Conservation (phyloP, 169 alveolate species). For the Plasmodium sp. region DNA sequence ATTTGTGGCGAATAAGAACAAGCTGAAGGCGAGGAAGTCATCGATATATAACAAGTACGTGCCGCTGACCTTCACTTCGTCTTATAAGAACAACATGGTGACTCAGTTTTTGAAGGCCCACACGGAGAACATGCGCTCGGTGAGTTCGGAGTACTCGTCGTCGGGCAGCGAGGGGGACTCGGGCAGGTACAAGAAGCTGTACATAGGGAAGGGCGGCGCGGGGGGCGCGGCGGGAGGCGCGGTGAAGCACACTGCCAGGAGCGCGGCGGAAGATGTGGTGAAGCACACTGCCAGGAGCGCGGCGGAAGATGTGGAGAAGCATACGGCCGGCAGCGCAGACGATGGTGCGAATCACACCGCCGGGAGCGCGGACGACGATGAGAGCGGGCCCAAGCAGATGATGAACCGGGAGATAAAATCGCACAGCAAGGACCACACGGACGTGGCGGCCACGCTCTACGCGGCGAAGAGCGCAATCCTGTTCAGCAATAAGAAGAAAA, state of each 20-base stretch:
- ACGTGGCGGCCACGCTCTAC: neutral
- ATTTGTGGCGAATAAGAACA: conserved; percentile 13
- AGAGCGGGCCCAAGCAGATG: neutral
- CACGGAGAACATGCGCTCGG: neutral
- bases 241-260: neutral
- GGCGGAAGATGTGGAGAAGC: neutral
- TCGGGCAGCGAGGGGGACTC: neutral
- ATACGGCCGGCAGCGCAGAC: neutral
- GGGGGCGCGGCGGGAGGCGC: neutral
- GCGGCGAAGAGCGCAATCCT: conserved; percentile 30
- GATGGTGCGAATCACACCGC: too few species aligned
- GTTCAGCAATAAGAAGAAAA: conserved; percentile 19
- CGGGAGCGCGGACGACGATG: neutral
- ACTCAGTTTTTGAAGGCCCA: conserved; percentile 17
- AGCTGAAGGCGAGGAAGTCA: conserved; percentile 11
- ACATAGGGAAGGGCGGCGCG: neutral
- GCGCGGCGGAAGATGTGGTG: neutral
- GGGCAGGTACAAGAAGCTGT: neutral
- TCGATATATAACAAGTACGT: conserved; percentile 38
- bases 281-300: neutral
- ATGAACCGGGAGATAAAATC: neutral
- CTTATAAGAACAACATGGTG: conserved; percentile 20
- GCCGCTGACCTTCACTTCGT: conserved; percentile 34
- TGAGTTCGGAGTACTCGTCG: neutral
- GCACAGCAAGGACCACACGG: neutral